Percentiles rank a stretch among this genome's conserved stretches.
These are phyloP conservation scores for Pseudocercospora ulei DNA, from an alignment of 2,329 filamentous ascomycete species.

Conservation along the genomic window DNA sequence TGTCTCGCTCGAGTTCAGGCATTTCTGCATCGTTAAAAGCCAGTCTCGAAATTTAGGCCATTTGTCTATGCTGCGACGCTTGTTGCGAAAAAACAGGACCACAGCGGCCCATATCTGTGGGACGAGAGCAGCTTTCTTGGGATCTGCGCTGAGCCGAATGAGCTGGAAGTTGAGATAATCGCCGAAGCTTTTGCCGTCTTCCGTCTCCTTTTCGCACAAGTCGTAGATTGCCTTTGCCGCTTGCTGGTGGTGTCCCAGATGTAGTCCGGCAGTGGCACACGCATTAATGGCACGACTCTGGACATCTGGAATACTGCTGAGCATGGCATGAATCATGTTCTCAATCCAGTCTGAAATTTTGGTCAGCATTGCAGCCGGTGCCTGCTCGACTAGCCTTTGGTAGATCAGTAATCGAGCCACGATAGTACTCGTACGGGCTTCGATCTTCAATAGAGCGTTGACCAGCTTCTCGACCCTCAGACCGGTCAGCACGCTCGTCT, in stretches of 20 bases:
- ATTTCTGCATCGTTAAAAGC: conserved; percentile 68
- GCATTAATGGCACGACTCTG: conserved; percentile 63
- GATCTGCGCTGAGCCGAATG: conserved; percentile 53
- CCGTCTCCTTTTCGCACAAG: conserved; percentile 46
- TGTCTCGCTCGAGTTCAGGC: conserved; percentile 69
- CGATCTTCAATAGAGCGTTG: conserved; percentile 59
- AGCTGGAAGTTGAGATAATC: conserved; percentile 60
- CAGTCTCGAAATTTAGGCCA: conserved; percentile 66
- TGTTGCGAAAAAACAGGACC: conserved; percentile 61
- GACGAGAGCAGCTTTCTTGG: conserved; percentile 55
- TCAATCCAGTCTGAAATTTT: conserved; percentile 68
- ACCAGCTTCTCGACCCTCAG: conserved; percentile 63
- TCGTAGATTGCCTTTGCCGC: conserved; percentile 59
- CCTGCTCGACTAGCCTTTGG: conserved; percentile 63
- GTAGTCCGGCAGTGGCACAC: conserved; percentile 59
- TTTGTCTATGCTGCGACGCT: conserved; percentile 48
- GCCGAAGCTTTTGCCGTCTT: conserved; percentile 54
- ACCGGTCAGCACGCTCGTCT: conserved; percentile 60
- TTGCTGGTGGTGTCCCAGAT: conserved; percentile 58
- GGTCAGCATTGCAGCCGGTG: conserved; percentile 57
- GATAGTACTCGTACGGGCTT: conserved; percentile 67
- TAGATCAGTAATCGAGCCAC: conserved; percentile 71
- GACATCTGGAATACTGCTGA: conserved; percentile 68
- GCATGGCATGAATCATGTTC: conserved; percentile 70
- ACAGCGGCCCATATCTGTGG: conserved; percentile 85